phyloP scores from a whole-genome alignment of 768 basidiomycete species.

The Hygrophoropsis aurantiaca region DNA sequence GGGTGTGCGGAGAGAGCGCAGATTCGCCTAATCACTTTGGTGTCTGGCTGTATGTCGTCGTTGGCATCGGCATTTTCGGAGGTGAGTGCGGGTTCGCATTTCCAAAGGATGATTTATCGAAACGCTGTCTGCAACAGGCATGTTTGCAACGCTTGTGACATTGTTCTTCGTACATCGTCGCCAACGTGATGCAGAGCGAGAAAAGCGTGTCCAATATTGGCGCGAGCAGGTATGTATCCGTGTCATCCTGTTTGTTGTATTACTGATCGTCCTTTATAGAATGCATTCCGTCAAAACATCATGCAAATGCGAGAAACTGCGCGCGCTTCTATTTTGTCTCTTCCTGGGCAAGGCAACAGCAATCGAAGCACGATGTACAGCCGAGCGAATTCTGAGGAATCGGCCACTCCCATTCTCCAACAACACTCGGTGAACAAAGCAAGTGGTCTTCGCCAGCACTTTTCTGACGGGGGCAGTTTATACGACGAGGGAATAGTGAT shows the following conservation, averaged over 20 bases:
- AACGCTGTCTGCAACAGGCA: slow-evolving; percentile 46
- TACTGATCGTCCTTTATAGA: slow-evolving; percentile 36
- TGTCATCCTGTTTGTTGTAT: not conserved
- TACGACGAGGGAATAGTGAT: slow-evolving; percentile 48
- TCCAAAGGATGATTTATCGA: not conserved
- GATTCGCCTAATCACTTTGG: slow-evolving; percentile 63
- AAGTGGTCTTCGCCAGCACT: slow-evolving; percentile 55
- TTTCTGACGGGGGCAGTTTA: slow-evolving; percentile 50
- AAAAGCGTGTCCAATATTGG: slow-evolving; percentile 88
- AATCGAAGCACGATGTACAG: slow-evolving; percentile 51
- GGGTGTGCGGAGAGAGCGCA: slow-evolving; percentile 62
- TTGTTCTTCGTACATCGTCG: slow-evolving; percentile 72
- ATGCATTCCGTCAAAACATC: slow-evolving; percentile 78
- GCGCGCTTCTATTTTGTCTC: slow-evolving; percentile 60
- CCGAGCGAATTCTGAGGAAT: slow-evolving; percentile 52
- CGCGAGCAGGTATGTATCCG: slow-evolving; percentile 67
- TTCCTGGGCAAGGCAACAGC: slow-evolving; percentile 47
- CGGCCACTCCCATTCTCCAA: slow-evolving; percentile 52
- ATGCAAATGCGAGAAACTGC: slow-evolving; percentile 77
- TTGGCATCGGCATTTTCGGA: slow-evolving; percentile 69
- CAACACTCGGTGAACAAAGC: slow-evolving; percentile 39
- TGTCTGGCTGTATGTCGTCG: slow-evolving; percentile 69
- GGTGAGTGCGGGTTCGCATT: slow-evolving; percentile 46
- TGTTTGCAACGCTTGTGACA: slow-evolving; percentile 66
- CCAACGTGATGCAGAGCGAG: slow-evolving; percentile 72